Evolutionary conservation across 805 yeast genomes (phyloP).

Genomic region (Kodamaea kakaduensis): DNA sequence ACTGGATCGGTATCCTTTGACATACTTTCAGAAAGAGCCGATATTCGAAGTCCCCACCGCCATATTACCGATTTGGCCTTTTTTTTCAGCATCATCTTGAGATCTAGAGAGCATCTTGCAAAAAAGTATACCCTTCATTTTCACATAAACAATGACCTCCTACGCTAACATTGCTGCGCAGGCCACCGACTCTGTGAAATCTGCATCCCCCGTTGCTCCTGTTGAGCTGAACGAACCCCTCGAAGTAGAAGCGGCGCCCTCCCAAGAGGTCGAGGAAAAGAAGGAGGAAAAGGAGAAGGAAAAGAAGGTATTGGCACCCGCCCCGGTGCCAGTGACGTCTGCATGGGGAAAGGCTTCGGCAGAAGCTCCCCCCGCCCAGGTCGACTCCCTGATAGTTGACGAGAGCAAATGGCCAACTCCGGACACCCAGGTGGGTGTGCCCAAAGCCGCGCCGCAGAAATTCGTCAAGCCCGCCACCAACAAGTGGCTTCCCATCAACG

Average conservation of each 20-base stretch:
- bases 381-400: constrained; percentile 25
- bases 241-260: constrained; percentile 7
- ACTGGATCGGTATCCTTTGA: too few species aligned
- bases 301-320: constrained; percentile 40
- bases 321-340: constrained; percentile 42
- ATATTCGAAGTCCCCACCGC: too few species aligned
- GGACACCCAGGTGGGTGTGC: constrained; percentile 18
- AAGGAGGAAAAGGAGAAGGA: constrained; percentile 14
- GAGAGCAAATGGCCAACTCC: constrained; percentile 45
- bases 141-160: constrained; percentile 26
- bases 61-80: too few species aligned
- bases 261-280: constrained; percentile 10
- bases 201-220: constrained; percentile 5
- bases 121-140: too few species aligned
- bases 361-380: constrained; percentile 9
- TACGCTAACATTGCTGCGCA: constrained; percentile 43
- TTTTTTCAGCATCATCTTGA: too few species aligned
- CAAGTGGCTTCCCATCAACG: constrained; percentile 44
- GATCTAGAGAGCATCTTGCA: too few species aligned
- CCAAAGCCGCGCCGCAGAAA: constrained; percentile 24
- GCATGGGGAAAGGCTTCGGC: constrained; percentile 37
- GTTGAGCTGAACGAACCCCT: constrained; percentile 8
- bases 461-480: constrained; percentile 40
- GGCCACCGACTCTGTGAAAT: constrained; percentile 17
- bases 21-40: too few species aligned